phyloP scores from a whole-genome alignment of 202 grass and related monocot genomes.

The Zizania palustris region DNA sequence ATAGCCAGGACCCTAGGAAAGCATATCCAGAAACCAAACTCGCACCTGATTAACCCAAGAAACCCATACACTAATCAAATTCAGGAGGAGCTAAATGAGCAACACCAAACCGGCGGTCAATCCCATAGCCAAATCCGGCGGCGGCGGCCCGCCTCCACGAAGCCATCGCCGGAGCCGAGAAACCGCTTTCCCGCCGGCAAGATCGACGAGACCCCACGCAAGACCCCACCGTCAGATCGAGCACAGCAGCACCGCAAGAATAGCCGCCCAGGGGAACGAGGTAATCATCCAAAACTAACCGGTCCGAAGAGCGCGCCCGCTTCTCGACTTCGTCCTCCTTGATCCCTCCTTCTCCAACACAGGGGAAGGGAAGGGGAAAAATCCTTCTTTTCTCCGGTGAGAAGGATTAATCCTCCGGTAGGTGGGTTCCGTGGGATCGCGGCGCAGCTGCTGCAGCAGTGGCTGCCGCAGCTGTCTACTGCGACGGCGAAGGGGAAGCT shows the following conservation, averaged over 20 bases:
- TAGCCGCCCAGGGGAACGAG: background rate
- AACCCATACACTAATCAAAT: background rate
- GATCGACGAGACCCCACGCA: slow-evolving; percentile 21
- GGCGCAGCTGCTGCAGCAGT: background rate
- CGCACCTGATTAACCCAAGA: background rate
- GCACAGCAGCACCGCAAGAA: too few relatives aligned
- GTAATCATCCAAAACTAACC: background rate
- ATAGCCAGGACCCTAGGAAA: background rate
- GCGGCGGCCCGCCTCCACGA: background rate
- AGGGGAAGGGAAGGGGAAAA: background rate
- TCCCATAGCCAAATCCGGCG: background rate
- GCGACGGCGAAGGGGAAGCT: background rate
- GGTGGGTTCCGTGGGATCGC: background rate
- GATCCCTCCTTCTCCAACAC: background rate
- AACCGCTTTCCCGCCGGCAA: background rate
- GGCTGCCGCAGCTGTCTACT: background rate
- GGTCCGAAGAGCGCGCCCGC: too few relatives aligned
- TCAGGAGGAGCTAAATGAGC: background rate
- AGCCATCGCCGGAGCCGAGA: background rate
- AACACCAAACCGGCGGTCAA: slow-evolving; percentile 20
- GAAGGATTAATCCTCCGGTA: too few relatives aligned
- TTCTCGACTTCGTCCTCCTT: background rate
- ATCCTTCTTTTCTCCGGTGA: background rate
- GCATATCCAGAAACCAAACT: slow-evolving; percentile 19
- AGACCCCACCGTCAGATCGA: slow-evolving; percentile 15